Evolutionary conservation across 2,329 filamentous ascomycete species (phyloP).

Genomic region (Neurospora crassa): DNA sequence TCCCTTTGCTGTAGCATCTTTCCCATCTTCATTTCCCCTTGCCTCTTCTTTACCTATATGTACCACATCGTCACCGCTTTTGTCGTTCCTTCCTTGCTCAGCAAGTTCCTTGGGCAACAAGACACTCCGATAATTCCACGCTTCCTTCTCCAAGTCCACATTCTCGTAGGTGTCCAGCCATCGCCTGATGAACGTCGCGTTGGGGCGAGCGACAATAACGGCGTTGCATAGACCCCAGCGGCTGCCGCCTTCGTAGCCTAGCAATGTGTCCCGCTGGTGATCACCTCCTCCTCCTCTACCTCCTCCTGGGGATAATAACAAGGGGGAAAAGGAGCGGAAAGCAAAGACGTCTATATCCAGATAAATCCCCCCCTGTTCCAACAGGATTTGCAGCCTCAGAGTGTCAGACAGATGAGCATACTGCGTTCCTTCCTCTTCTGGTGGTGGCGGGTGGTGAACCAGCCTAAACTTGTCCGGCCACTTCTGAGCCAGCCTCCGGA

Average conservation of each 20-base stretch:
- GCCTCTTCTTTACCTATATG: neutral
- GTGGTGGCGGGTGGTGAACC: slow-evolving; percentile 24
- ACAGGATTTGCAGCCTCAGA: slow-evolving; percentile 19
- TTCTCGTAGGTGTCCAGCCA: slow-evolving; percentile 26
- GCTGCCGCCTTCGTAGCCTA: slow-evolving; percentile 27
- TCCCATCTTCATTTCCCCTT: neutral
- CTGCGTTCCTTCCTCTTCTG: slow-evolving; percentile 1
- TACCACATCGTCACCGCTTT: neutral
- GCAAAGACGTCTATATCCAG: slow-evolving; percentile 22
- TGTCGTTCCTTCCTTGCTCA: neutral
- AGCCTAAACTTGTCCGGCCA: slow-evolving; percentile 26
- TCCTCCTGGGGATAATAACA: slow-evolving; percentile 5
- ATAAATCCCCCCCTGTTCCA: slow-evolving; percentile 21
- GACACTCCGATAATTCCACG: slow-evolving; percentile 30
- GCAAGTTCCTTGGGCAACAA: slow-evolving; percentile 21
- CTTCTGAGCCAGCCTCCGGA: slow-evolving; percentile 23
- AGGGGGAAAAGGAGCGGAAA: slow-evolving; percentile 15
- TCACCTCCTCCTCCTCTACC: too few relatives aligned
- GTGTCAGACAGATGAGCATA: slow-evolving; percentile 22
- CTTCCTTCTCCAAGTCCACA: slow-evolving; percentile 23
- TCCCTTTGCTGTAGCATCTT: neutral
- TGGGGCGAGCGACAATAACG: slow-evolving; percentile 26
- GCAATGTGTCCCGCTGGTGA: slow-evolving; percentile 9
- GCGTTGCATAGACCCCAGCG: slow-evolving; percentile 29
- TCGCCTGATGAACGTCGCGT: slow-evolving; percentile 25